A percentile compares a stretch with the other conserved stretches of the same genome.
phyloP scores from a whole-genome alignment of 2,329 filamentous ascomycete species.

The Fusarium bactridioides region DNA sequence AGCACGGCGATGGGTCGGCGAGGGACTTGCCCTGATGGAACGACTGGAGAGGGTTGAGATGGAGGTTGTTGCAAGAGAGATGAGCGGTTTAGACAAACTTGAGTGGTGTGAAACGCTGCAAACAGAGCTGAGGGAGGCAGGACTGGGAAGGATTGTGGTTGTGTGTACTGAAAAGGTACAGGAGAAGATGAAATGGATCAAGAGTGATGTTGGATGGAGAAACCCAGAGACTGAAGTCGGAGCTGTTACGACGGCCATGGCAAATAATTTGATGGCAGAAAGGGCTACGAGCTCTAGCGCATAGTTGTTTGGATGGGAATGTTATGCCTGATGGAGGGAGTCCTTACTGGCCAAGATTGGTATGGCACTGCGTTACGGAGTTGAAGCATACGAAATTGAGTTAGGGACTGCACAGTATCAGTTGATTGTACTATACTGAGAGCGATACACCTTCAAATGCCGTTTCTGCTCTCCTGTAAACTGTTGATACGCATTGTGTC shows the following conservation, averaged over 20 bases:
- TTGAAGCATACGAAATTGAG: neutral
- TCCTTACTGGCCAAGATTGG: neutral
- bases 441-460: neutral
- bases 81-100: constrained; percentile 45
- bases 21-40: constrained; percentile 44
- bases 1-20: constrained; percentile 33
- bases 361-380: neutral
- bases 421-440: neutral
- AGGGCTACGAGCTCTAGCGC: neutral
- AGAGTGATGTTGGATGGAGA: constrained; percentile 27
- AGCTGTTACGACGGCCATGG: neutral
- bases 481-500: neutral
- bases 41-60: constrained; percentile 51
- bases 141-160: constrained; percentile 24
- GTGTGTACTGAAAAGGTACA: constrained; percentile 39
- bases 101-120: constrained; percentile 48
- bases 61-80: constrained; percentile 47
- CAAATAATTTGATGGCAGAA: neutral
- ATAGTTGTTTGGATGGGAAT: neutral
- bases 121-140: constrained; percentile 37
- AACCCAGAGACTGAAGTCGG: constrained; percentile 1
- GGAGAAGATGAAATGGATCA: constrained; percentile 41
- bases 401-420: neutral
- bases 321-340: neutral
- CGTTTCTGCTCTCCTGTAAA: neutral